Percentiles rank a stretch among this genome's conserved stretches.
Evolutionary conservation across 2,329 filamentous ascomycete genomes (phyloP).

Genomic region (Aureobasidium vineae): DNA sequence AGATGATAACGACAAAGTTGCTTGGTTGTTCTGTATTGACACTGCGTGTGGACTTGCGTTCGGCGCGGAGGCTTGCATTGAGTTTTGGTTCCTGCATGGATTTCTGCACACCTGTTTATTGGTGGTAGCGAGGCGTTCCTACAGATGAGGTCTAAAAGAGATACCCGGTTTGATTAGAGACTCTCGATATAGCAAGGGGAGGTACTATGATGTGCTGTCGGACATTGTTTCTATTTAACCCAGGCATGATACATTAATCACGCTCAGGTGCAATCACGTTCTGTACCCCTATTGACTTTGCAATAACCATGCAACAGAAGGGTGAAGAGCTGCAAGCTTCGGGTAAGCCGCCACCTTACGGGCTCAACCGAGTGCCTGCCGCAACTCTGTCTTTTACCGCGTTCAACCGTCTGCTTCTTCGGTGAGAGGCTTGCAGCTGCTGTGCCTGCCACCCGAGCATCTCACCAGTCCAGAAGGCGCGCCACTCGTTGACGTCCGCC

Average conservation of each 20-base stretch:
- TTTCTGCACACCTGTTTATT: slow-evolving; percentile 19
- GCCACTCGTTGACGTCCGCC: slow-evolving; percentile 16
- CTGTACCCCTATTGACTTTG: slow-evolving; percentile 6
- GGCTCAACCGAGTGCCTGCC: slow-evolving; percentile 23
- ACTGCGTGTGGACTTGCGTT: not conserved
- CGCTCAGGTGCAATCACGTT: slow-evolving; percentile 10
- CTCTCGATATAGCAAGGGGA: not conserved
- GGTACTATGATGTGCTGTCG: not conserved
- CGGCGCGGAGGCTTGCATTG: slow-evolving; percentile 10
- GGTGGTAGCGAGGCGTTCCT: slow-evolving; percentile 17
- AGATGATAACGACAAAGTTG: slow-evolving; percentile 54
- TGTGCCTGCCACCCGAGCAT: not conserved
- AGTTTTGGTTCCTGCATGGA: slow-evolving; percentile 25
- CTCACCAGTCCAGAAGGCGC: not conserved
- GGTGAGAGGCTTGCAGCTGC: slow-evolving; percentile 13
- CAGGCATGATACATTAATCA: slow-evolving; percentile 17
- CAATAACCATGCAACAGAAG: not conserved
- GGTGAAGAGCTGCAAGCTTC: not conserved
- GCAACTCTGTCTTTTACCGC: slow-evolving; percentile 17
- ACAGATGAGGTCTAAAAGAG: slow-evolving; percentile 5
- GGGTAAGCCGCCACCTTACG: slow-evolving; percentile 3
- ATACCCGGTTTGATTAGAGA: slow-evolving; percentile 24
- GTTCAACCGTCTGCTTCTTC: slow-evolving; percentile 10
- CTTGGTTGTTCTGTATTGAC: not conserved
- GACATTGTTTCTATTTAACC: slow-evolving; percentile 12